Evolutionary conservation across 139 green algal species (phyloP).

Genomic region (Protoeuglena noctilucae): DNA sequence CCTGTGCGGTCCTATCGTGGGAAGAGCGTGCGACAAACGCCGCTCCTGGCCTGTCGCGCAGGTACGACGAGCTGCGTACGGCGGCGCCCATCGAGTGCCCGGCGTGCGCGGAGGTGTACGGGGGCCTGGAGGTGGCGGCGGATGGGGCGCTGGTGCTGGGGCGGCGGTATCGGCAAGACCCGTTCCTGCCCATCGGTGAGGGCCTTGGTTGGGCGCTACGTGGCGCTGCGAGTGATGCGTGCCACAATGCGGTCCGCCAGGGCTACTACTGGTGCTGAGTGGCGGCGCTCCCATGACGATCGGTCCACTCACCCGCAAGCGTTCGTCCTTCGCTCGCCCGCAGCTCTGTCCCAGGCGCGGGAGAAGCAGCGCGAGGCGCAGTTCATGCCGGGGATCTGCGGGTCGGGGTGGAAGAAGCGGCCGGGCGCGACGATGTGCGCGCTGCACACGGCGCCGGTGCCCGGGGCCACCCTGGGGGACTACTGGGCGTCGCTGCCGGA

Average conservation of each 20-base stretch:
- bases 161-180: background rate
- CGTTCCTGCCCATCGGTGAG: conserved; percentile 14
- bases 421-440: conserved; percentile 10
- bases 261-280: no score
- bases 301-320: no score
- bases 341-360: conserved; percentile 3
- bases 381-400: conserved; percentile 19
- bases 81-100: background rate
- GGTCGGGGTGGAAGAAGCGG: conserved; percentile 8
- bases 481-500: conserved; percentile 18
- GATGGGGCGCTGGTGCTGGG: conserved; percentile 5
- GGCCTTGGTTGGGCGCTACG: no score
- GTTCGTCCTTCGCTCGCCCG: no score
- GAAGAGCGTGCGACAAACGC: no score
- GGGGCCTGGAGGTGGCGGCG: conserved; percentile 6
- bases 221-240: no score
- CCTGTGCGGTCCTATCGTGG: no score
- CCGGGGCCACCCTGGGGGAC: conserved; percentile 6
- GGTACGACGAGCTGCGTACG: conserved; percentile 14
- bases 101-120: background rate
- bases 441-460: conserved; percentile 15
- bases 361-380: conserved; percentile 17
- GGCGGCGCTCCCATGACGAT: no score
- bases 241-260: no score
- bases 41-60: no score